These are phyloP conservation scores for Yamadazyma nakazawae DNA, from an alignment of 805 yeast species.

Conservation along the genomic window DNA sequence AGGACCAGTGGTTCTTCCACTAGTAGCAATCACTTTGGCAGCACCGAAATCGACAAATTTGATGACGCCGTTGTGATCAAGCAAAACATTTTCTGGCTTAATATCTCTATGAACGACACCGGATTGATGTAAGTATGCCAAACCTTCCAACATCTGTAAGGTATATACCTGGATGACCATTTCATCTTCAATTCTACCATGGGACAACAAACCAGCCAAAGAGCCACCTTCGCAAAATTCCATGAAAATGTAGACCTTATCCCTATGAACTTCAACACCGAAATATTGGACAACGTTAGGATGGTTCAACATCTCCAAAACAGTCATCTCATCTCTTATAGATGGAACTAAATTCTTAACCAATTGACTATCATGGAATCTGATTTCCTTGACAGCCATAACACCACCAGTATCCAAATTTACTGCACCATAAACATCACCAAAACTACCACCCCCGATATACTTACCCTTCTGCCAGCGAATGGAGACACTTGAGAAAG, in stretches of 20 bases:
- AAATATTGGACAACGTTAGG: conserved; percentile 95
- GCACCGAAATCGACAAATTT: conserved; percentile 98
- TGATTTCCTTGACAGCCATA: conserved; percentile 94
- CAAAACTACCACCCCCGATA: conserved; percentile 95
- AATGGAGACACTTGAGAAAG: conserved; percentile 83
- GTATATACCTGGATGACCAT: conserved; percentile 87
- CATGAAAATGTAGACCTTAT: conserved; percentile 93
- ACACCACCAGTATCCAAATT: conserved; percentile 93
- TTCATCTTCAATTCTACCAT: conserved; percentile 95
- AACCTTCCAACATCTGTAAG: conserved; percentile 88
- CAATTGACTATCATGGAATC: conserved; percentile 83
- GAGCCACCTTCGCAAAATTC: conserved; percentile 97
- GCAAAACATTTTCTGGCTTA: conserved; percentile 88
- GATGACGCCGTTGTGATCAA: conserved; percentile 89
- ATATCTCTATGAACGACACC: conserved; percentile 97
- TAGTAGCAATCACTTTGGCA: conserved; percentile 79
- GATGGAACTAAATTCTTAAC: conserved; percentile 81
- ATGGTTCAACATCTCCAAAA: conserved; percentile 88
- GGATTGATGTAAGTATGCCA: conserved; percentile 89
- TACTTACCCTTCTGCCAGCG: conserved; percentile 96
- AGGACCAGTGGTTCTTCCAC: conserved; percentile 41
- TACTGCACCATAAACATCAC: conserved; percentile 87
- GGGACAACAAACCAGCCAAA: conserved; percentile 75
- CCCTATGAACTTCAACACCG: conserved; percentile 97
- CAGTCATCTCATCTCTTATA: conserved; percentile 95